These are phyloP conservation scores for Phaeodactylum tricornutum DNA, from an alignment of 108 stramenopile species.

Conservation along the genomic window DNA sequence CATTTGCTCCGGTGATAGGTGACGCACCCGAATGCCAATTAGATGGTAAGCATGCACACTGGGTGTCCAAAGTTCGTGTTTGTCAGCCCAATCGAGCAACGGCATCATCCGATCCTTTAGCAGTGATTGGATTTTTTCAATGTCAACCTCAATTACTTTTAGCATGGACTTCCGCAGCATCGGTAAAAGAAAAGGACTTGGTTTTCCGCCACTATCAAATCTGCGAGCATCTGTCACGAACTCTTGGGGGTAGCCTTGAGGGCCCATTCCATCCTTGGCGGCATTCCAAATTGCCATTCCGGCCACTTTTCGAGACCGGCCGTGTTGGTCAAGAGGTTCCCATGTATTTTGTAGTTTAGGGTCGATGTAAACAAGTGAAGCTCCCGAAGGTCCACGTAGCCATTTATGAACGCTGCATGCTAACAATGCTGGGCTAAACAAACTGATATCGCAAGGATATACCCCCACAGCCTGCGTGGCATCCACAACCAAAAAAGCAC, in stretches of 20 bases:
- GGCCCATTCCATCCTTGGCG: constrained; percentile 19
- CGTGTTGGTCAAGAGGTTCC: constrained; percentile 44
- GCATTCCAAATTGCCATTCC: constrained; percentile 10
- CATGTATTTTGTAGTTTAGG: constrained; percentile 16
- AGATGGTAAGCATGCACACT: constrained; percentile 24
- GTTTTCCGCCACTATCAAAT: constrained; percentile 42
- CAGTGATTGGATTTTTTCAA: constrained; percentile 10
- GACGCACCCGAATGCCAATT: constrained; percentile 22
- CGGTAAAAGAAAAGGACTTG: constrained; percentile 31
- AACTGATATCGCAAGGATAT: neutral
- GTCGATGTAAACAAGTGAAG: constrained; percentile 9
- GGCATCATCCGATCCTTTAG: constrained; percentile 21
- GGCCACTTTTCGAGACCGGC: constrained; percentile 17
- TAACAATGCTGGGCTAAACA: constrained; percentile 7
- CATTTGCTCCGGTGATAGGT: constrained; percentile 16
- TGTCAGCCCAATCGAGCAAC: constrained; percentile 19
- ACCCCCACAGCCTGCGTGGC: constrained; percentile 31
- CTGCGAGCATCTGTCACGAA: constrained; percentile 39
- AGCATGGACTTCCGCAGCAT: constrained; percentile 25
- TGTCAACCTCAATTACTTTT: constrained; percentile 20
- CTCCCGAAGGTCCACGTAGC: constrained; percentile 23
- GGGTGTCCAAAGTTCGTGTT: constrained; percentile 8
- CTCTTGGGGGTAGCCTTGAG: constrained; percentile 28
- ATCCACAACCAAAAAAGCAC: constrained; percentile 29
- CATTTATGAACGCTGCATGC: constrained; percentile 43